Percentiles rank a stretch among this genome's conserved stretches.
phyloP scores from a whole-genome alignment of 2,329 filamentous ascomycete species.

The Zelopaecilomyces penicillatus region DNA sequence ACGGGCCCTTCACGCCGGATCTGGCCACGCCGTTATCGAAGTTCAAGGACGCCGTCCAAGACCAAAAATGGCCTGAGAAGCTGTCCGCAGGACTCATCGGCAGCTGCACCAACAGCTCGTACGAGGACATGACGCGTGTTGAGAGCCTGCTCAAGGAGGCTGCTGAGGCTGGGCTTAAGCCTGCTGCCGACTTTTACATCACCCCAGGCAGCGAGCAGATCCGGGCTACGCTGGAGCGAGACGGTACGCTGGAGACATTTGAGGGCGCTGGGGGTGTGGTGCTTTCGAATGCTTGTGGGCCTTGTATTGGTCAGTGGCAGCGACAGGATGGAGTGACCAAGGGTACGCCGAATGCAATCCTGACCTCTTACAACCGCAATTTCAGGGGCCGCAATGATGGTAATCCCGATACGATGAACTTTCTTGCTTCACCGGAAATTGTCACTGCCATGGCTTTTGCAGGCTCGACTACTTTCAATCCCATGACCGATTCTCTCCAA shows the following conservation, averaged over 20 bases:
- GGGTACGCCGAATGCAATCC: constrained; percentile 84
- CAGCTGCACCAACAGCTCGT: constrained; percentile 97
- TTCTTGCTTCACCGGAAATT: constrained; percentile 90
- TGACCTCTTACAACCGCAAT: constrained; percentile 97
- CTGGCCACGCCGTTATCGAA: constrained; percentile 84
- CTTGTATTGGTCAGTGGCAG: constrained; percentile 93
- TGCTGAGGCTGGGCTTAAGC: constrained; percentile 77
- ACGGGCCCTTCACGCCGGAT: constrained; percentile 94
- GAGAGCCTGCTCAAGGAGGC: constrained; percentile 92
- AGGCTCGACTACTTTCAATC: constrained; percentile 91
- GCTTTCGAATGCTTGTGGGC: constrained; percentile 89
- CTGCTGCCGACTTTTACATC: constrained; percentile 87
- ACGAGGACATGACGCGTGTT: constrained; percentile 95
- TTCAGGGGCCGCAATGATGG: constrained; percentile 96
- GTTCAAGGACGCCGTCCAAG: constrained; percentile 76
- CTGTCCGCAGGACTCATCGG: constrained; percentile 92
- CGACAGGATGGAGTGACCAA: constrained; percentile 78
- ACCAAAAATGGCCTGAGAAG: constrained; percentile 82
- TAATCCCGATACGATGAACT: constrained; percentile 97
- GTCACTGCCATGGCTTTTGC: constrained; percentile 95
- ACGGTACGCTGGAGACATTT: constrained; percentile 80
- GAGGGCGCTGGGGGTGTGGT: constrained; percentile 78
- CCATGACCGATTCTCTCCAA: constrained; percentile 74
- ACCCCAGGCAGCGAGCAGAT: constrained; percentile 97
- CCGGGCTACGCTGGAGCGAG: constrained; percentile 82